Base-by-base conservation (phyloP, 2,329 filamentous ascomycete species). In the Pseudogymnoascus sp. region DNA sequence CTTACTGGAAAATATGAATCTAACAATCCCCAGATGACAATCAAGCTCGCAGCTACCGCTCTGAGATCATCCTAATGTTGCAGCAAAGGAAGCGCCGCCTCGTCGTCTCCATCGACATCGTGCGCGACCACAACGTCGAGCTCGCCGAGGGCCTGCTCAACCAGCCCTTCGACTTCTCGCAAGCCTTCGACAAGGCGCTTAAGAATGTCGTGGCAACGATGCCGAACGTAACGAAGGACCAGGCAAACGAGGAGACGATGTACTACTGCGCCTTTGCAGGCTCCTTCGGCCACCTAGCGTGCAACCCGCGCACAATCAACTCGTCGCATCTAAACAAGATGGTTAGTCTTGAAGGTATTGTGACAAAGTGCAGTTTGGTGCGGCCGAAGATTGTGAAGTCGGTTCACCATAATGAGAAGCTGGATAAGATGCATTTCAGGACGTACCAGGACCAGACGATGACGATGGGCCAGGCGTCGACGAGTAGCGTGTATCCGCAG, bases 231-330 rank as follows among this genome's bases (percentile, higher is more conserved):
- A 85, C 91, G 2, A 83, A 88, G 2, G 87, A 88, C 68, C 91
- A 96, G 74, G 87, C 85, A 1, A 83, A 85, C 45, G 86, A 89
- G 31, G 92, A 97, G 73, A 85, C 87, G 43, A 81, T 91, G 69
- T 99, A 96, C 78, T 97, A 99, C 74, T 97, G 94, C 72, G 94
- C 94, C n/a, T 97, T 91, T 78, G 86, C 93, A 62, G 94, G 94
- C 67, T 96, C 91, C 73, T 99, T 99, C 73, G 94, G 95, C 67
- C 87, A 97, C 73, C 94, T 91, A 74, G 84, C 92, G 11, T 97
- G 92, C 82, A 99, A 97, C 72, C 94, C 94, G 41, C 86, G 94
- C 68, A 97, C 94, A 0, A 78, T 99, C 31, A 91, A 91, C 60
- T 97, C 93, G 2, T 82, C 86, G 41, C 90, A 96, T 70, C 83